Evolutionary conservation across 768 basidiomycete genomes (phyloP), one percentile per base, ranked within the genome.

Genomic region (Harrya chromipes): DNA sequence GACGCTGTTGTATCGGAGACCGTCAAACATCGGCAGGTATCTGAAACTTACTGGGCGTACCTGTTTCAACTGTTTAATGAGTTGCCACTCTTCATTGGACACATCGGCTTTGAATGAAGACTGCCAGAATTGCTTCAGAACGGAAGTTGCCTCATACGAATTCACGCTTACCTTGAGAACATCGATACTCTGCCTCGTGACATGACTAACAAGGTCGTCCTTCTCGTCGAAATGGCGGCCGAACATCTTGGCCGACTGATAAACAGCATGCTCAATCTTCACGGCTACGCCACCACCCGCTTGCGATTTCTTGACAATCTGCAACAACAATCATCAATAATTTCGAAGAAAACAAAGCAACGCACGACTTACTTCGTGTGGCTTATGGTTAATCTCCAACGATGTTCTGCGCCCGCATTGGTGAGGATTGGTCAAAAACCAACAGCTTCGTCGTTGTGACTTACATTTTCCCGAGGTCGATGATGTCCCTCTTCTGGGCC

Each of bases 251-350:
- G 93, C 84, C 21, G 89, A 87, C 71, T 97, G 89, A 69, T 98
- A 94, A 11, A 94, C 87, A 4, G 94, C 94, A 67, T 95, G 90
- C 68, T 98, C 97, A 52, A 98, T 97, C 79, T 98, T 99, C 59
- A 98, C 90, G 0, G 97, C 95, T 13, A 97, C 94, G 63, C 97
- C 95, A 41, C 80, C 94, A 60, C 93, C 95, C n/a, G 90, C 84
- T 68, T 97, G 93, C 2, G 84, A 76, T 70, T 91, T 94, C 75
- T 97, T 98, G 59, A 98, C 81, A 23, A 91, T 75, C 90, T 92
- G 59, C 17, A 61, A 42, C 16, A 24, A 23, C 47, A 45, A 45
- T 43, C n/a, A 26, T 50, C 16, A 12, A 19, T 40, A 23, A 40
- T 37, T 10, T n/a, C 7, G 21, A 44, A 13, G 19, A 39, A 39